Evolutionary conservation across 2,329 filamentous ascomycete genomes (phyloP), one percentile per base, ranked within the genome.

Genomic region (Trichoderma oligosporum): DNA sequence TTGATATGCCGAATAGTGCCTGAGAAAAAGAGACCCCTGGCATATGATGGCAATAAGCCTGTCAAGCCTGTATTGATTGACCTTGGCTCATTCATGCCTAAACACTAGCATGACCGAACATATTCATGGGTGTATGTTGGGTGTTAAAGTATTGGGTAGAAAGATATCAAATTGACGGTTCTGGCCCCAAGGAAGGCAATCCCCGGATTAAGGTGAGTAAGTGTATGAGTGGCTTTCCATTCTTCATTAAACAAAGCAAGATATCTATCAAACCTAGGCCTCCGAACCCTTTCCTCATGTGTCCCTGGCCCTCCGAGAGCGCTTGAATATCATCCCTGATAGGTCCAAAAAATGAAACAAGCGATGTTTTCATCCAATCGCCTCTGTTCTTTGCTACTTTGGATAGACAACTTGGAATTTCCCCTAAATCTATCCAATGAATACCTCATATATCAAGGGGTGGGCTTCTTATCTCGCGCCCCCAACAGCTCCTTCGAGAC

Each of bases 401-500:
- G 55, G 25, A 31, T 33, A 33, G 29, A 22, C 31, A 46, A n/a
- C n/a, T n/a, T 29, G 25, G 39, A 35, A 20, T 6, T 29, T 3
- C 3, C n/a, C 14, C 25, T n/a, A 36, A 16, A 35, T 41, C 25
- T 27, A 51, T 45, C 55, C 45, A 51, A 48, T 42, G 38, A 42
- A 16, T 22, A 11, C 1, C 18, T 31, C 38, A 5, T 27, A 5
- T 27, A n/a, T 27, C 14, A 36, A 44, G 31, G 53, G 27, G 14
- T 33, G 44, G 18, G 35, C 44, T 36, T 12, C 53, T 49, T 33
- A 29, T 35, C 45, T 52, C 14, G 12, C n/a, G 18, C 25, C 36
- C 29, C 39, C 31, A 51, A 60, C 57, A 72, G 57, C 27, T 82
- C 82, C 66, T 70, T 72, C n/a, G 71, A 75, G 42, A 88, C 68